Base-by-base conservation (phyloP, 441 rosid genomes). In the Pelargonium fulgidum region DNA sequence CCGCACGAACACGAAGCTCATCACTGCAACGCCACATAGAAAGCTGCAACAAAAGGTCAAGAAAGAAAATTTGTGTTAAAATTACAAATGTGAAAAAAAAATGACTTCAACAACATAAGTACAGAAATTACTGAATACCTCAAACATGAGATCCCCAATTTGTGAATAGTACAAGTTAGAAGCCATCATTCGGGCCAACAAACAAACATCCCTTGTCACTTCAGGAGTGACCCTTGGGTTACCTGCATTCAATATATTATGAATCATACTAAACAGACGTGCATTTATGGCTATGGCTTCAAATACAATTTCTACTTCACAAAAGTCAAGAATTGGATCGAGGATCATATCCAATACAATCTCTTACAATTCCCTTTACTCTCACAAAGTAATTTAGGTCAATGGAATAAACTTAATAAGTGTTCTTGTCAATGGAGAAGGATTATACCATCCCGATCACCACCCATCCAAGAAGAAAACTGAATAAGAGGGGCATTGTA, bases 11-110 rank as follows among this genome's bases (percentile, higher is more conserved):
- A 63, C 95, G 93, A 64, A 93, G 91, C 72, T 93, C 99, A 20
- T 88, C 96, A 68, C 75, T 91, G 84, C 99, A 93, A 73, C 97
- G 93, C 99, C 99, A 93, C 99, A 93, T 93, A 65, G 99, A 93
- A 82, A 93, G 71, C 99, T 93, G 85, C 78, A 14, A 64, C 41
- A 48, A 68, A 70, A 62, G 48, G 3, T 2, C 41, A 20, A n/a
- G 58, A 56, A 50, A 67, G 62, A 26, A 3, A 3, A 26, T 26
- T 26, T 26, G 1, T 26, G 1, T 26, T 26, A 26, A 56, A 52
- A 7, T 45, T 26, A 2, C 80, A 79, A 13, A 79, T 76, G 26
- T 78, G 59, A 80, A 76, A 71, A 76, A 78, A 54, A 74, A 80
- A 65, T 65, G 22, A n/a, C n/a, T n/a, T n/a, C 17, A 7, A 22